Conservation (phyloP, 352 stramenopile species). For the Phytophthora hybrid region DNA sequence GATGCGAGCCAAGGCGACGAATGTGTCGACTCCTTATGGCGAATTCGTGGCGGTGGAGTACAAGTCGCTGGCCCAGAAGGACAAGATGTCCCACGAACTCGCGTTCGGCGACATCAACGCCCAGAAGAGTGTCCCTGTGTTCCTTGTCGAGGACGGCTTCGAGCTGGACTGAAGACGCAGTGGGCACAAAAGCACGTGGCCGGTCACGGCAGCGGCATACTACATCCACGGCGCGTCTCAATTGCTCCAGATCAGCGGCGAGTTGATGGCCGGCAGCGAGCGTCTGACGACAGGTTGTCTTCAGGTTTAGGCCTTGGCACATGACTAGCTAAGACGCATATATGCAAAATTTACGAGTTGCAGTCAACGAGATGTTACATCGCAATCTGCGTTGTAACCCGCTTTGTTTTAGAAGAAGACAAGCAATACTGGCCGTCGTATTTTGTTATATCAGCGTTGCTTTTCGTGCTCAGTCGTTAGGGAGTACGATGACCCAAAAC, state of each 20-base stretch:
- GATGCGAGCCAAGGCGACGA: conserved; percentile 15
- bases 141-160: conserved; percentile 67
- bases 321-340: too few relatives aligned
- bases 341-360: too few relatives aligned
- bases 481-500: too few relatives aligned
- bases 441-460: too few relatives aligned
- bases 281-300: too few relatives aligned
- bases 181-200: conserved; percentile 68
- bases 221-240: conserved; percentile 63
- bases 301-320: too few relatives aligned
- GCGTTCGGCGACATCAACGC: conserved; percentile 46
- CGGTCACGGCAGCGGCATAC: conserved; percentile 34
- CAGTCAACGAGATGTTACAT: too few relatives aligned
- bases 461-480: too few relatives aligned
- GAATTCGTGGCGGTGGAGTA: conserved; percentile 70
- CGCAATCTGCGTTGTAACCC: too few relatives aligned
- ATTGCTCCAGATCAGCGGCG: conserved; percentile 76
- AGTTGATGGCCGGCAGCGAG: conserved; percentile 61
- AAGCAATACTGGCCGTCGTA: too few relatives aligned
- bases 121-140: conserved; percentile 53
- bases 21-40: conserved; percentile 72
- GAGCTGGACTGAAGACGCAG: conserved; percentile 55
- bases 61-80: conserved; percentile 60
- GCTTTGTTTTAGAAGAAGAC: too few relatives aligned
- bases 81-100: conserved; percentile 62